A percentile compares a stretch with the other conserved stretches of the same genome.
Conservation (phyloP, 2,329 filamentous ascomycete species). For the Penicillium glabrum region DNA sequence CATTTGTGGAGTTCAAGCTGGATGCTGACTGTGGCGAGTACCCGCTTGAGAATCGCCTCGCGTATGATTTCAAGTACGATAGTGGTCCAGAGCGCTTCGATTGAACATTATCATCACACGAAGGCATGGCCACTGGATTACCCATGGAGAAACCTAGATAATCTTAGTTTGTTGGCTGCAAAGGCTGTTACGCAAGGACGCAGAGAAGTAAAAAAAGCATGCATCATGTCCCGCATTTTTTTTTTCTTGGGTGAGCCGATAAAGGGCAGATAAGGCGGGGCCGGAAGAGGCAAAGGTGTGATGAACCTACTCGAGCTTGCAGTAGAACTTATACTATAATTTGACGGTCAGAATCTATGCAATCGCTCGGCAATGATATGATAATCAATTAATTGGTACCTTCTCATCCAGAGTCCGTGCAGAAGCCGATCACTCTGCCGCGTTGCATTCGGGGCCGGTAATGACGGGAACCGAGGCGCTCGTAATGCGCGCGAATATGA, state of each 20-base stretch:
- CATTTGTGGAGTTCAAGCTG: slow-evolving; percentile 11
- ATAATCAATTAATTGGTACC: slow-evolving; percentile 2
- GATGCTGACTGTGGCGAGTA: slow-evolving; percentile 7
- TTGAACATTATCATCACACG: background rate
- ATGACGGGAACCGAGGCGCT: slow-evolving; percentile 1
- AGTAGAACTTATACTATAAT: slow-evolving; percentile 3
- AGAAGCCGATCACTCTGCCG: slow-evolving; percentile 2
- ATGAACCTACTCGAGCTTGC: slow-evolving; percentile 14
- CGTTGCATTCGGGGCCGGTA: slow-evolving; percentile 10
- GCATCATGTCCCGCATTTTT: slow-evolving; percentile 12
- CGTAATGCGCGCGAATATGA: background rate
- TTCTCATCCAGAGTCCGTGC: slow-evolving; percentile 5
- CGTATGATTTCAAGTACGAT: slow-evolving; percentile 8
- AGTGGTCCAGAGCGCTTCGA: slow-evolving; percentile 4
- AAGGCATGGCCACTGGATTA: background rate
- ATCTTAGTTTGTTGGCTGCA: slow-evolving; percentile 6
- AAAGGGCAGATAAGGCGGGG: slow-evolving; percentile 13
- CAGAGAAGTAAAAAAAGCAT: slow-evolving; percentile 3
- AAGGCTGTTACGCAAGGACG: background rate
- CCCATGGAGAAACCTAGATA: slow-evolving; percentile 8
- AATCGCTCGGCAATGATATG: background rate
- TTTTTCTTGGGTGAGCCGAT: slow-evolving; percentile 10
- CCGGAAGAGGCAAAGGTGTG: slow-evolving; percentile 3
- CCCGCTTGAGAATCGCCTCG: slow-evolving; percentile 21
- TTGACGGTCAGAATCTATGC: background rate